phyloP scores from a whole-genome alignment of 2,329 filamentous ascomycete species.

The Magnaporthales sp. region DNA sequence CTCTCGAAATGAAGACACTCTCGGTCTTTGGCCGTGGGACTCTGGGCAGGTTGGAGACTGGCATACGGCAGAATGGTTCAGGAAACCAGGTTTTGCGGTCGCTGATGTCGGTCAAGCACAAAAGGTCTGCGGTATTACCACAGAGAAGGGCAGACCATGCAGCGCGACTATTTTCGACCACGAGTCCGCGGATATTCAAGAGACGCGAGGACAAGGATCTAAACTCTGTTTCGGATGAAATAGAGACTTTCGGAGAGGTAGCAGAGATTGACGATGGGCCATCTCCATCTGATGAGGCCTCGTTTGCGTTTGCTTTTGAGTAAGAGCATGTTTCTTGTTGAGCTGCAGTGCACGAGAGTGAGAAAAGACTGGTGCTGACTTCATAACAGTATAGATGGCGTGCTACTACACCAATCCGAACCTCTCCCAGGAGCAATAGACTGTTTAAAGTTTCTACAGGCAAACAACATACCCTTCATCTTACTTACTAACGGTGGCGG shows the following conservation, averaged over 20 bases:
- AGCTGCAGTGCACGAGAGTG: background rate
- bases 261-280: background rate
- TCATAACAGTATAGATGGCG: slow-evolving; percentile 66
- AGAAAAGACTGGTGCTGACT: background rate
- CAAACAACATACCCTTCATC: slow-evolving; percentile 78
- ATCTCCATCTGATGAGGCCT: background rate
- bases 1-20: background rate
- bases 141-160: background rate
- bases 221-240: background rate
- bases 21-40: background rate
- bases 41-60: background rate
- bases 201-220: background rate
- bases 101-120: background rate
- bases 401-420: slow-evolving; percentile 75
- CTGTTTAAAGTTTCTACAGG: slow-evolving; percentile 64
- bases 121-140: background rate
- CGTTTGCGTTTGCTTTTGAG: slow-evolving; percentile 33
- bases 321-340: slow-evolving; percentile 14
- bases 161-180: background rate
- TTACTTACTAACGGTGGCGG: slow-evolving; percentile 94
- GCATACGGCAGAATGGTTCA: background rate
- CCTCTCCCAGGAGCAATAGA: slow-evolving; percentile 71
- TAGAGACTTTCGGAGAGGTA: background rate
- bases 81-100: background rate
- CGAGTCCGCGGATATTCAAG: background rate